Percentiles rank a stretch among this genome's conserved stretches.
These are phyloP conservation scores for Thalassiosira mediterranea DNA, from an alignment of 352 stramenopile species.

Conservation along the genomic window DNA sequence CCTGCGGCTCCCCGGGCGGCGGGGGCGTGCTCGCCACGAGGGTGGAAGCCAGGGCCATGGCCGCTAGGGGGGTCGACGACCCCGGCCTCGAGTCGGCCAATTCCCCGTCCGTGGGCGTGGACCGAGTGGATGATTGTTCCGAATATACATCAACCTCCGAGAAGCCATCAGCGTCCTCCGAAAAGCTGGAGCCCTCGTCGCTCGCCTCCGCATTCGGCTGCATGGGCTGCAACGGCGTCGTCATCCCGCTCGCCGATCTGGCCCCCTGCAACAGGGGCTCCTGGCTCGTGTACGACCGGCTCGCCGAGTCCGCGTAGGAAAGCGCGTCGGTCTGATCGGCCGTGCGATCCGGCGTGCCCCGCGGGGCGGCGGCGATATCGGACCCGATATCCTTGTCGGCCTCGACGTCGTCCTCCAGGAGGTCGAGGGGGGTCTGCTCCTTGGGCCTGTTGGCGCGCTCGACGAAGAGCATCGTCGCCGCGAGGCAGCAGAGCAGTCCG, in stretches of 20 bases:
- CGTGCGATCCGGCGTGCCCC: slow-evolving; percentile 16
- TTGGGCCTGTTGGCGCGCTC: background rate
- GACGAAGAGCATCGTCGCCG: no score
- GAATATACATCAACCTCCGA: no score
- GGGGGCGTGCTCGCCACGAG: slow-evolving; percentile 27
- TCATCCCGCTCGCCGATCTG: background rate
- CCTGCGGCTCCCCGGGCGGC: no score
- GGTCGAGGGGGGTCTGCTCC: no score
- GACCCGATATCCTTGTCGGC: background rate
- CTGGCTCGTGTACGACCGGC: slow-evolving; percentile 28
- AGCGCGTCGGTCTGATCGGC: slow-evolving; percentile 14
- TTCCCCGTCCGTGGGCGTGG: background rate
- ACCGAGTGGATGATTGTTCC: no score
- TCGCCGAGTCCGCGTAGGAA: slow-evolving; percentile 24
- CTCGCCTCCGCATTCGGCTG: slow-evolving; percentile 19
- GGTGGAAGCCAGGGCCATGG: slow-evolving; percentile 39
- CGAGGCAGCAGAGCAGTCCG: background rate
- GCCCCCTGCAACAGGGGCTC: slow-evolving; percentile 32
- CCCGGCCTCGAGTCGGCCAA: background rate
- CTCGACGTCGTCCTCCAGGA: background rate
- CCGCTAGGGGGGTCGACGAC: slow-evolving; percentile 35
- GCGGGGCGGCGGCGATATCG: no score
- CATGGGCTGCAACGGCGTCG: no score
- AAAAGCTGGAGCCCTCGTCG: slow-evolving; percentile 16
- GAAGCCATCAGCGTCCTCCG: background rate